Evolutionary conservation across 345 rosid genomes (phyloP), one percentile per base, ranked within the genome.

Genomic region (Draba incana): DNA sequence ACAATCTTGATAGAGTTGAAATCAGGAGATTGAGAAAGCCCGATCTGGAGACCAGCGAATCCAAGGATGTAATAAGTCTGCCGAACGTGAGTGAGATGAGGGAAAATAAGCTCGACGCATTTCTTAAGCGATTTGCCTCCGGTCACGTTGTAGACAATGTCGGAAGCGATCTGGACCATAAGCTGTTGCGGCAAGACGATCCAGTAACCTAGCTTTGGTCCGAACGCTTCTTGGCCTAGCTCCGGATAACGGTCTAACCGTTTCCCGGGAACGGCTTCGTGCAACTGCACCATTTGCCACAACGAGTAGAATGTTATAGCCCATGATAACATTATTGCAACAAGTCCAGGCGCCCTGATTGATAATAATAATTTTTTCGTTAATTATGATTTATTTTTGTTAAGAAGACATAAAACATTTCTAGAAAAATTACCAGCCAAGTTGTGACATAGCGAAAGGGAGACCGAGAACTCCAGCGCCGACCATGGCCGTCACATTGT

Each of bases 401-500:
- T 43, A 55, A 48, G 46, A 57, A 31, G 25, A 64, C 5, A 4
- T 5, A 10, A 64, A 48, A 12, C 12, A 16, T 12, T 23, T 8
- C 8, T 33, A 13, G 0, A 3, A 37, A 15, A 37, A 16, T 0
- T 81, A 90, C 97, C 97, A 90, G 69, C 97, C 97, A 25, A 90
- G 90, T 49, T 84, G 79, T 1, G 97, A 23, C 97, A 90, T 84
- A 64, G 97, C 97, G 33, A 80, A 88, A 5, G 97, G 97, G 33
- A 90, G 92, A 56, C 95, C 77, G 39, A 90, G 95, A 69, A 88
- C 92, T 41, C 97, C 92, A 43, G 94, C 94, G 14, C 97, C 94
- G 63, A 90, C 97, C 92, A 90, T 88, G 70, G 97, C 92, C 5
- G 97, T 90, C 79, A 90, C 92, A 80, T 90, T 90, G 88, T 90